phyloP scores from a whole-genome alignment of 2,329 filamentous ascomycete species.

The Hypoxylon sp. region DNA sequence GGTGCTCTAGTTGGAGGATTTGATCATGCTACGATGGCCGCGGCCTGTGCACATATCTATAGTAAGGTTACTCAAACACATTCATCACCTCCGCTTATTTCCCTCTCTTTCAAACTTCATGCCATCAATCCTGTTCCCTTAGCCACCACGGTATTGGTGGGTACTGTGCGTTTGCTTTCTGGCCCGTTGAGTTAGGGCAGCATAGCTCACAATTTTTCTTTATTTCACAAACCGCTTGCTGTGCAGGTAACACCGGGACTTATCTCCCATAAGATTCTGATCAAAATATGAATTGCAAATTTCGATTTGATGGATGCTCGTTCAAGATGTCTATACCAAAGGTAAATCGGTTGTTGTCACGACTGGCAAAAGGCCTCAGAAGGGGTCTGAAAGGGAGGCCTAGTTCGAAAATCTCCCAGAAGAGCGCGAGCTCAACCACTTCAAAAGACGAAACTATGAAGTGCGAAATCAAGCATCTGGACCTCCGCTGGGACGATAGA shows the following conservation, averaged over 20 bases:
- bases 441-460: constrained; percentile 51
- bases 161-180: neutral
- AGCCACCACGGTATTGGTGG: neutral
- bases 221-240: neutral
- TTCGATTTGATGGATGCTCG: too few relatives aligned
- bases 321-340: constrained; percentile 12
- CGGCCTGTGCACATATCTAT: constrained; percentile 24
- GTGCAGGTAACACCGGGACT: neutral
- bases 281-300: constrained; percentile 9
- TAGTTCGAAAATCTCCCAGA: neutral
- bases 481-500: constrained; percentile 48
- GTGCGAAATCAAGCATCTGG: constrained; percentile 52
- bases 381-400: neutral
- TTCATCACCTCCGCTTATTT: constrained; percentile 12
- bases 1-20: constrained; percentile 24
- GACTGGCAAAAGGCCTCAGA: constrained; percentile 6
- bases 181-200: neutral
- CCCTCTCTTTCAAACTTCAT: neutral
- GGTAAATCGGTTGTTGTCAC: constrained; percentile 11
- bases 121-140: neutral
- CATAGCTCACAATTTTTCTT: neutral
- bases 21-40: constrained; percentile 10
- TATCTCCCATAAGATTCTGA: neutral
- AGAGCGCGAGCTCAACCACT: neutral
- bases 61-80: constrained; percentile 12